Evolutionary conservation across 805 yeast species (phyloP).

Genomic region (Clavispora phyllophila): DNA sequence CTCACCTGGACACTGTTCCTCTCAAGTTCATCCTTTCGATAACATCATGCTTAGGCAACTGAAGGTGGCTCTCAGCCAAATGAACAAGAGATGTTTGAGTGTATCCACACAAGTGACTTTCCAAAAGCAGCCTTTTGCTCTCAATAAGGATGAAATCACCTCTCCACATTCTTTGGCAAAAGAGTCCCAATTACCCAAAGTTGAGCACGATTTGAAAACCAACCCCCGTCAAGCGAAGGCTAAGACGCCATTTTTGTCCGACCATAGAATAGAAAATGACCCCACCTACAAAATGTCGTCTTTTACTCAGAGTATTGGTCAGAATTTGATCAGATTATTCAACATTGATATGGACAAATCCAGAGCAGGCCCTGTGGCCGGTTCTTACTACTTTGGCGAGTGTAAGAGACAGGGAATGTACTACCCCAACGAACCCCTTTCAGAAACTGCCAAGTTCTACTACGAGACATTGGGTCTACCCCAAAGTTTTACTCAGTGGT

Average conservation of each 20-base stretch:
- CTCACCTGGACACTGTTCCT: not conserved
- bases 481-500: slow-evolving; percentile 91
- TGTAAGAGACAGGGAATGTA: slow-evolving; percentile 82
- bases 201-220: slow-evolving; percentile 27
- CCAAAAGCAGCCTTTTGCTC: slow-evolving; percentile 10
- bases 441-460: slow-evolving; percentile 75
- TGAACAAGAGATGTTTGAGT: not conserved
- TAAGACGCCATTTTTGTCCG: slow-evolving; percentile 37
- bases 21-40: not conserved
- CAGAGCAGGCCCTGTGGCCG: slow-evolving; percentile 93
- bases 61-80: not conserved
- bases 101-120: slow-evolving; percentile 2
- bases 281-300: slow-evolving; percentile 32
- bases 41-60: slow-evolving; percentile 2
- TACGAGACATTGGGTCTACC: slow-evolving; percentile 81
- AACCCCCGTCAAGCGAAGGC: slow-evolving; percentile 32
- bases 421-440: slow-evolving; percentile 66
- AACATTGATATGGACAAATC: slow-evolving; percentile 86
- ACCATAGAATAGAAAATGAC: slow-evolving; percentile 32
- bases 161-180: slow-evolving; percentile 35
- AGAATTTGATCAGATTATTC: slow-evolving; percentile 54
- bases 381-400: slow-evolving; percentile 77
- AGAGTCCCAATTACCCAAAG: slow-evolving; percentile 37
- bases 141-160: slow-evolving; percentile 19
- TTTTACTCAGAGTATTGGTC: slow-evolving; percentile 50